Evolutionary conservation across 2,329 filamentous ascomycete species (phyloP).

Genomic region (Emericellopsis atlantica): DNA sequence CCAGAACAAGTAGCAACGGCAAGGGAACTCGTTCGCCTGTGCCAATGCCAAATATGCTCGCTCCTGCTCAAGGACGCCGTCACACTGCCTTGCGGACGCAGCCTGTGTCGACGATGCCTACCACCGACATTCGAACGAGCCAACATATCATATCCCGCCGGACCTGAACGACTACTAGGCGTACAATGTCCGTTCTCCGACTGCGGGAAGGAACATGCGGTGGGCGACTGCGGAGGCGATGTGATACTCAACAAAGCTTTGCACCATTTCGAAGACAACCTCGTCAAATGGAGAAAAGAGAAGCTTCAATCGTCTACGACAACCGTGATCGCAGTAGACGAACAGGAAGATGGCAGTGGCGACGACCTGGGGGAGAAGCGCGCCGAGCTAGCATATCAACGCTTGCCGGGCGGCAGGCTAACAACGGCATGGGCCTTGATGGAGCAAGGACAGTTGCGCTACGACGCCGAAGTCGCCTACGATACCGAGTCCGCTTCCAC

Average conservation of each 20-base stretch:
- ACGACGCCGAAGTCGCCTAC: slow-evolving; percentile 43
- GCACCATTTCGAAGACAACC: slow-evolving; percentile 40
- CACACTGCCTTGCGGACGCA: slow-evolving; percentile 70
- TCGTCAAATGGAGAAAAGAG: slow-evolving; percentile 19
- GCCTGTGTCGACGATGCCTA: slow-evolving; percentile 63
- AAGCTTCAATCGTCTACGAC: slow-evolving; percentile 16
- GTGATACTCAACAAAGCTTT: slow-evolving; percentile 65
- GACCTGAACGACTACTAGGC: slow-evolving; percentile 51
- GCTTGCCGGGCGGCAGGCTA: slow-evolving; percentile 41
- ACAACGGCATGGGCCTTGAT: slow-evolving; percentile 56
- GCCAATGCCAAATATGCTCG: slow-evolving; percentile 69
- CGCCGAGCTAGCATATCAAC: slow-evolving; percentile 11
- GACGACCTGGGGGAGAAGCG: not conserved
- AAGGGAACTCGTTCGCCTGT: slow-evolving; percentile 43
- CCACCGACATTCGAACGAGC: slow-evolving; percentile 51
- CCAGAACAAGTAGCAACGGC: slow-evolving; percentile 6
- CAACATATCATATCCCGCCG: slow-evolving; percentile 67
- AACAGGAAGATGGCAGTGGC: not conserved
- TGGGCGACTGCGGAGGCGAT: slow-evolving; percentile 66
- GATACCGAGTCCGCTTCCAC: slow-evolving; percentile 4
- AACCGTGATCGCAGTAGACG: slow-evolving; percentile 1
- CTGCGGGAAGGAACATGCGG: slow-evolving; percentile 60
- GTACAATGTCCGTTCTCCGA: slow-evolving; percentile 61
- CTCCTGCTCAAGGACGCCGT: slow-evolving; percentile 54
- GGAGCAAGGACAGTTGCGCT: slow-evolving; percentile 41